phyloP scores from a whole-genome alignment of 2,329 filamentous ascomycete genomes.

The Fusarium haematococcum region DNA sequence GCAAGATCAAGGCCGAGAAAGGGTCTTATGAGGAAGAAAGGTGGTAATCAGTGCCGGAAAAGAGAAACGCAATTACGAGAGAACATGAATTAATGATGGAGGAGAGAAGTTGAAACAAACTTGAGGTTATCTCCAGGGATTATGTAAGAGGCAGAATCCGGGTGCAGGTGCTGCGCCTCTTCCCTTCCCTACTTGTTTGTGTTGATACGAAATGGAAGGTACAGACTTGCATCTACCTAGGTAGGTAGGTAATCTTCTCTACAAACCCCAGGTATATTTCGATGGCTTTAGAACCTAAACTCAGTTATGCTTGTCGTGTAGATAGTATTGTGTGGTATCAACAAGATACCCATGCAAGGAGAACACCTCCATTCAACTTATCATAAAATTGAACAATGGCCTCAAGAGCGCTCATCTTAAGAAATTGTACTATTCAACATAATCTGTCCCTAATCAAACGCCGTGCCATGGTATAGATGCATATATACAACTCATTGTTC shows the following conservation, averaged over 20 bases:
- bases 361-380: not conserved
- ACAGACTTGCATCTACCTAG: not conserved
- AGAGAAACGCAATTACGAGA: not conserved
- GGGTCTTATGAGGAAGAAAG: not conserved
- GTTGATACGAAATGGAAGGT: not conserved
- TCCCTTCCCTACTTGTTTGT: not conserved
- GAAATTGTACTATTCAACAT: conserved; percentile 42
- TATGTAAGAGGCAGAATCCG: not conserved
- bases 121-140: not conserved
- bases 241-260: not conserved
- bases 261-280: not conserved
- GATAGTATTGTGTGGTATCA: not conserved
- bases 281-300: not conserved
- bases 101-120: not conserved
- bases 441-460: conserved; percentile 44
- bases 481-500: conserved; percentile 43
- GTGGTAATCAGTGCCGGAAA: not conserved
- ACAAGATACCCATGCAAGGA: not conserved
- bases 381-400: not conserved
- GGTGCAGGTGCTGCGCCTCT: not conserved
- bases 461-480: conserved; percentile 57
- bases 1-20: not conserved
- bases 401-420: not conserved
- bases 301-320: not conserved
- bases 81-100: not conserved